Conservation (phyloP, 1,284 basidiomycete genomes). For the Fomitopsis pinicola region DNA sequence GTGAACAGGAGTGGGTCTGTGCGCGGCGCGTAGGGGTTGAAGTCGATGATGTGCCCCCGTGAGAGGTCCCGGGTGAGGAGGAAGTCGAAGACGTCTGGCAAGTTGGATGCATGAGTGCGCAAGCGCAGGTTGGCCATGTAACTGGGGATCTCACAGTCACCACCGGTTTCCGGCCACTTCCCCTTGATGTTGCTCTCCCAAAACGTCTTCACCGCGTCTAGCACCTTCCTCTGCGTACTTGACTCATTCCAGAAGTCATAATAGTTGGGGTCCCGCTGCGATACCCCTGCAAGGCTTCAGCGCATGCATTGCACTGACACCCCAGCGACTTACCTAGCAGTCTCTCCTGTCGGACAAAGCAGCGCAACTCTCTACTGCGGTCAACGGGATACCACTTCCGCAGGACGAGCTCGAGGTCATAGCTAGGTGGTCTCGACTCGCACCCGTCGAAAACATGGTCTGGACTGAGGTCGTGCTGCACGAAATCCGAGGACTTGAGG, state of each 20-base stretch:
- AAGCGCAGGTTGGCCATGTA: neutral
- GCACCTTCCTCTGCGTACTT: slow-evolving; percentile 50
- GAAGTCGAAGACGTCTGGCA: slow-evolving; percentile 82
- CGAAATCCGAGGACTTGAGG: slow-evolving; percentile 91
- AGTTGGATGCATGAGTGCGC: neutral
- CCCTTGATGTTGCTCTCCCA: slow-evolving; percentile 66
- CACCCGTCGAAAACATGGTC: slow-evolving; percentile 64
- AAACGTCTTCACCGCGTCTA: slow-evolving; percentile 50
- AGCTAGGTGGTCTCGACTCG: slow-evolving; percentile 25
- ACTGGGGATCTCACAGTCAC: slow-evolving; percentile 58
- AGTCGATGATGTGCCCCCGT: slow-evolving; percentile 80
- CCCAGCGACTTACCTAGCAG: slow-evolving; percentile 56
- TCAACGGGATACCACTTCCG: slow-evolving; percentile 91
- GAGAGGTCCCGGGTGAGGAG: slow-evolving; percentile 79
- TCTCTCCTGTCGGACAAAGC: slow-evolving; percentile 73
- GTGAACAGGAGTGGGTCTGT: slow-evolving; percentile 88
- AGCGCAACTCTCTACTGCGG: slow-evolving; percentile 78
- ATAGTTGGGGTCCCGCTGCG: slow-evolving; percentile 87
- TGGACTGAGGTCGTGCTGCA: slow-evolving; percentile 73
- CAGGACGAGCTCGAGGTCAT: slow-evolving; percentile 83
- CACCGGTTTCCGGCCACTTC: slow-evolving; percentile 48
- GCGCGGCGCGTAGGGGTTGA: slow-evolving; percentile 82
- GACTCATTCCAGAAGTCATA: slow-evolving; percentile 83
- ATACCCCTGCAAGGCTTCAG: slow-evolving; percentile 52
- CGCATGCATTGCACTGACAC: no score